Evolutionary conservation across 371 early-diverging fungal genomes (phyloP).

Genomic region (Entomophthora muscae): DNA sequence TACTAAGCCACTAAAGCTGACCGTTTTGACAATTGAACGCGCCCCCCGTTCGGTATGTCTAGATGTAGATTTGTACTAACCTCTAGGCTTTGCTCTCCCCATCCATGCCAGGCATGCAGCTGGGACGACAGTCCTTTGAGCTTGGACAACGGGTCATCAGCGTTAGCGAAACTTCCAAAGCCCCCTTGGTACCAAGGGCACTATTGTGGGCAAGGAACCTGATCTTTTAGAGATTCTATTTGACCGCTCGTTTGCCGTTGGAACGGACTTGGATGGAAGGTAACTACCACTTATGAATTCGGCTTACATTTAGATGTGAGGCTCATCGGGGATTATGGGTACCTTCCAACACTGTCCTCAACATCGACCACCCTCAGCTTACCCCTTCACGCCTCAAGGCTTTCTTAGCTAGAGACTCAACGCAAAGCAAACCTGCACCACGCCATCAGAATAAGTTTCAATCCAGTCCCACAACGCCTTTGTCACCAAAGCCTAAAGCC

Average conservation of each 20-base stretch:
- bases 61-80: background rate
- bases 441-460: background rate
- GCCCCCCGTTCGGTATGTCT: background rate
- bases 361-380: conserved; percentile 29
- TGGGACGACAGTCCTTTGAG: conserved; percentile 54
- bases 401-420: background rate
- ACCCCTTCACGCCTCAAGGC: conserved; percentile 6
- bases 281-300: conserved; percentile 9
- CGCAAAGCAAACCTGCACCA: background rate
- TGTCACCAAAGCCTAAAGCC: background rate
- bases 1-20: conserved; percentile 16
- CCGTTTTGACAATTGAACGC: background rate
- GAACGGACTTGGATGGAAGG: conserved; percentile 51
- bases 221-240: conserved; percentile 65
- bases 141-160: conserved; percentile 79
- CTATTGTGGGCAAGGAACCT: conserved; percentile 61
- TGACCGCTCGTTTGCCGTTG: conserved; percentile 65
- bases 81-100: conserved; percentile 54
- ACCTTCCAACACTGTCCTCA: conserved; percentile 29
- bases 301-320: conserved; percentile 21
- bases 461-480: background rate
- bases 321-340: conserved; percentile 40
- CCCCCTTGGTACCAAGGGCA: conserved; percentile 64
- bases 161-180: conserved; percentile 53
- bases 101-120: conserved; percentile 42